Base-by-base conservation (phyloP, 2,329 filamentous ascomycete genomes). In the Fusarium sp. region DNA sequence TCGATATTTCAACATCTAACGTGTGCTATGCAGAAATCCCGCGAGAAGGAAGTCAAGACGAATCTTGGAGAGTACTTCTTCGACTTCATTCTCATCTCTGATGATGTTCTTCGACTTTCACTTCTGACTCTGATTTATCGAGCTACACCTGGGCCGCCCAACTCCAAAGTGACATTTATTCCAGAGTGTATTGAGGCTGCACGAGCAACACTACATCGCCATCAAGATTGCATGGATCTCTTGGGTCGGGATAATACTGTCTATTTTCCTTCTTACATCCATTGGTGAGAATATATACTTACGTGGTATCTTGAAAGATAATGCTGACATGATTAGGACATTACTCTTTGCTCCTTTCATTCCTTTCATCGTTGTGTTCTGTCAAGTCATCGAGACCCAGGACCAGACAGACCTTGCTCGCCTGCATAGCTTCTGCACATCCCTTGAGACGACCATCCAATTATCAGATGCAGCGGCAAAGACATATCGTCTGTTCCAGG, bases 401-500 rank as follows among this genome's bases (percentile, higher is more conserved):
- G 79, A 81, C 36, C 65, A 73, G 20, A 78, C 82, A 22, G 84
- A 89, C 45, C 78, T 83, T 24, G 79, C 79, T 15, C 86, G 87
- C 30, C 83, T 91, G 3, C 76, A 82, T n/a, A 83, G 82, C 5
- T 86, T 91, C 24, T 83, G 86, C 50, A 76, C 80, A 10, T 90
- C 86, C 18, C 84, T 90, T 4, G 84, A 86, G 64, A 83, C 84
- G 0, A 85, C 85, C 9, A 83, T 83, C 36, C 82, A 85, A 9
- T 72, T 83, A 5, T 84, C 82, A 4, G 77, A 88, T 61, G 86
- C 87, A 1, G 86, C 88, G 12, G 82, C 84, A 31, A 88, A 88
- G 71, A 81, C 90, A 22, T 85, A 89, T 68, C 87, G 85, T 31
- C 83, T 91, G 20, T 91, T 89, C 70, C 85, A 88, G 51, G 85